These are phyloP conservation scores for Stereocaulon alpinum DNA, from an alignment of 495 filamentous ascomycete species.

Conservation along the genomic window DNA sequence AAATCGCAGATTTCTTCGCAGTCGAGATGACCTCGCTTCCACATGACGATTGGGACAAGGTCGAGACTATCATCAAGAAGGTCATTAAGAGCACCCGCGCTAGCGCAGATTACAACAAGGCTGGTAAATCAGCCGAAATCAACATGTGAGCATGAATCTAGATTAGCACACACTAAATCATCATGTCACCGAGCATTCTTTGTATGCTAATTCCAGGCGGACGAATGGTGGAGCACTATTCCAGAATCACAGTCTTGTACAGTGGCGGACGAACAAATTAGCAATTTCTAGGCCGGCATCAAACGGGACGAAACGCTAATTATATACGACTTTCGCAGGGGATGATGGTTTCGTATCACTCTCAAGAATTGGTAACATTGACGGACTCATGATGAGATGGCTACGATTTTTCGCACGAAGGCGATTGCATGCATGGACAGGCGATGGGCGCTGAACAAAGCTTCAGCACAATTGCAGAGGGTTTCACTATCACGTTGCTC, in stretches of 20 bases:
- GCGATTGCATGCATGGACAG: neutral
- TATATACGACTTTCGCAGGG: neutral
- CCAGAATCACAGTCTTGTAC: constrained; percentile 6
- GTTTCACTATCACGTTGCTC: neutral
- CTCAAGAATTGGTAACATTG: neutral
- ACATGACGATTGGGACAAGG: constrained; percentile 71
- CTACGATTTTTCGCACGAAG: neutral
- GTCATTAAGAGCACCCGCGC: constrained; percentile 74
- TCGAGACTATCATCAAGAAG: constrained; percentile 70
- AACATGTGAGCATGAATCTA: constrained; percentile 16
- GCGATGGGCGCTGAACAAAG: neutral
- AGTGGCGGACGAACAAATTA: neutral
- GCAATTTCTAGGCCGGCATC: neutral
- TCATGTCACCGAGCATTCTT: neutral
- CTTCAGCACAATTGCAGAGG: no score
- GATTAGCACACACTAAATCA: neutral
- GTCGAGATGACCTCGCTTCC: constrained; percentile 48
- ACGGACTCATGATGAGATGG: neutral
- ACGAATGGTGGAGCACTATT: neutral
- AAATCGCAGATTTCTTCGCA: constrained; percentile 65
- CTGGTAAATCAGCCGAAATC: neutral
- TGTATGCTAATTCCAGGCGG: neutral
- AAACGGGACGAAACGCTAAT: constrained; percentile 1
- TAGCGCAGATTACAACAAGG: constrained; percentile 41
- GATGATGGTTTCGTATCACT: neutral